Percentiles rank a stretch among this genome's conserved stretches.
phyloP scores from a whole-genome alignment of 495 filamentous ascomycete genomes.

The Hyaloscypha finlandica region DNA sequence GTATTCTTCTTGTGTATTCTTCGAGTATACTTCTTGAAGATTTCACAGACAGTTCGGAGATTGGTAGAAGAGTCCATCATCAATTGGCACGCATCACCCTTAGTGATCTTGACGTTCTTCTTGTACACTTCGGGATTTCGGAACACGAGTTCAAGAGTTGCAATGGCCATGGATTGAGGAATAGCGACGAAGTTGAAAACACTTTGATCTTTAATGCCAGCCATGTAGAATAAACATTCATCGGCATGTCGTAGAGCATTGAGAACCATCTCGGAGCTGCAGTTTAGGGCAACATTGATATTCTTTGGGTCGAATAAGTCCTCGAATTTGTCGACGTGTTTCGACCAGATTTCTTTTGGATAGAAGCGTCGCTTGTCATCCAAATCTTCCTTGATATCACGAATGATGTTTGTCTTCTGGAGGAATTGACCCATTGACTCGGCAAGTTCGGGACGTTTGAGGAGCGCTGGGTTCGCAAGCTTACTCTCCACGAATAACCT shows the following conservation, averaged over 20 bases:
- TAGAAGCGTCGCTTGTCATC: conserved; percentile 88
- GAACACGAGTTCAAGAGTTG: conserved; percentile 89
- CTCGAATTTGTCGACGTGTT: conserved; percentile 85
- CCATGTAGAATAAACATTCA: conserved; percentile 96
- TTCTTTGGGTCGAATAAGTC: conserved; percentile 86
- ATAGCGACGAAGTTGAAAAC: conserved; percentile 99
- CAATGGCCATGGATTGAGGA: conserved; percentile 98
- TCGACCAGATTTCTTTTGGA: conserved; percentile 94
- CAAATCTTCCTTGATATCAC: conserved; percentile 88
- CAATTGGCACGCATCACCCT: conserved; percentile 86
- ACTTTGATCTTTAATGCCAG: conserved; percentile 91
- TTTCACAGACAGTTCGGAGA: conserved; percentile 71
- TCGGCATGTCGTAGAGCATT: conserved; percentile 85
- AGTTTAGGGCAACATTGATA: conserved; percentile 77
- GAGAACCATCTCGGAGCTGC: conserved; percentile 92
- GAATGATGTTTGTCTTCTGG: conserved; percentile 98
- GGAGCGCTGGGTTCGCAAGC: conserved; percentile 82
- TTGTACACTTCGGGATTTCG: conserved; percentile 87
- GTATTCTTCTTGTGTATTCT: conserved; percentile 94
- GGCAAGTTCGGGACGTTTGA: conserved; percentile 75
- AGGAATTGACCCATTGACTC: conserved; percentile 97
- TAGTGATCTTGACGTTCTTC: conserved; percentile 92
- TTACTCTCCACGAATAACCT: conserved; percentile 86
- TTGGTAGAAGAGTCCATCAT: conserved; percentile 95
- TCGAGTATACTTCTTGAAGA: conserved; percentile 74